Conservation (phyloP, 2,329 filamentous ascomycete species). For the Nothophaeocryptopus gaeumannii region DNA sequence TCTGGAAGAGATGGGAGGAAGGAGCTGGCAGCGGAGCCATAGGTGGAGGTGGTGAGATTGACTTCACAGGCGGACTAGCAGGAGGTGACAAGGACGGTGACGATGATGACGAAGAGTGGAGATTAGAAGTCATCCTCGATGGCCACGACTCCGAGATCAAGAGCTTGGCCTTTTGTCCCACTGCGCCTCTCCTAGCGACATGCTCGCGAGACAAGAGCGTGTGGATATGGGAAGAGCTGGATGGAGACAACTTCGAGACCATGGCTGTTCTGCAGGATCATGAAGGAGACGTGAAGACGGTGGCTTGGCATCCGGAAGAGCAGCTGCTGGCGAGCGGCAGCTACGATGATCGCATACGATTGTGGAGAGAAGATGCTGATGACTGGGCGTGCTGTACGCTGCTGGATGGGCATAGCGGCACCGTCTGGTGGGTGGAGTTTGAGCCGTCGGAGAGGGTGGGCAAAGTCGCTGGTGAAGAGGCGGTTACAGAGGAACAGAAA, state of each 20-base stretch:
- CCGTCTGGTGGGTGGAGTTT: conserved; percentile 84
- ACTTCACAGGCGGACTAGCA: conserved; percentile 34
- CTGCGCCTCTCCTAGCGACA: conserved; percentile 77
- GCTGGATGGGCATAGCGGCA: conserved; percentile 75
- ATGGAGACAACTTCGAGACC: conserved; percentile 94
- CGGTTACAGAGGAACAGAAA: conserved; percentile 32
- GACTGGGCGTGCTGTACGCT: conserved; percentile 91
- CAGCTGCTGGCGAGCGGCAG: conserved; percentile 83
- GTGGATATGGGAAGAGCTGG: conserved; percentile 98
- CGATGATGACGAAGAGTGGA: conserved; percentile 78
- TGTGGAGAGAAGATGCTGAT: conserved; percentile 88
- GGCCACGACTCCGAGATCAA: conserved; percentile 96
- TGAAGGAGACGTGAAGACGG: conserved; percentile 89
- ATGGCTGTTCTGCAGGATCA: conserved; percentile 93
- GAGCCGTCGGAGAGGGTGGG: conserved; percentile 45
- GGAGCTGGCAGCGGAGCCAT: conserved; percentile 24
- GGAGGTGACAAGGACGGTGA: conserved; percentile 38
- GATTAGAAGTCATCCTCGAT: conserved; percentile 86
- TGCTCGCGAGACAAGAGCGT: conserved; percentile 91
- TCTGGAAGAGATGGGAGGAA: conserved; percentile 65
- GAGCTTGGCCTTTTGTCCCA: conserved; percentile 69
- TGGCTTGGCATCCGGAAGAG: conserved; percentile 81
- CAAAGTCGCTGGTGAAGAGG: conserved; percentile 15
- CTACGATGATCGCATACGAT: conserved; percentile 85
- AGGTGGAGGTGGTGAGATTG: conserved; percentile 23